Evolutionary conservation across 2,329 filamentous ascomycete genomes (phyloP), one percentile per base, ranked within the genome.

Genomic region (Trichoderma semiorbis): DNA sequence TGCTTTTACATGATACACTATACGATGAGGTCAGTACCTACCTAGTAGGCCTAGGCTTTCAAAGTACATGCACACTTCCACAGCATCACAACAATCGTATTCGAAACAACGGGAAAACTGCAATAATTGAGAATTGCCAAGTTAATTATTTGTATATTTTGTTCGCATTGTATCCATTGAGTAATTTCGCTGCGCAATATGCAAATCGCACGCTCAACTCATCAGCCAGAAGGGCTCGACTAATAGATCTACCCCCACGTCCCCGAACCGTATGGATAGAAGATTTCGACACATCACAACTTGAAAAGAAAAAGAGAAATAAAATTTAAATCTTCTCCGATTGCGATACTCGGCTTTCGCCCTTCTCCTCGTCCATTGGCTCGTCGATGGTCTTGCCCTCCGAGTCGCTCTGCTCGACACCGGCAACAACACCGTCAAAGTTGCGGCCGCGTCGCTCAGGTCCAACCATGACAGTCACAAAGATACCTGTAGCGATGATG

Each of bases 401-500:
- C 1, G 71, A 65, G 8, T 78, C 74, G 36, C 74, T 74, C 28
- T 26, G 21, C 18, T 79, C 74, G 1, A 81, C 74, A 67, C 83
- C 83, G 8, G 81, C 82, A 18, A 84, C 79, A 0, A 85, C 87
- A 70, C 86, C 83, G 78, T 93, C 92, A 75, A 95, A 94, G 71
- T 87, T 84, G 21, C 91, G 85, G 2, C 92, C 93, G 60, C 90
- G 86, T 82, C 90, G 92, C 86, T 95, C 93, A 0, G 92, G 92
- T 0, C 93, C 93, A 69, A 94, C 78, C 34, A 91, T 88, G 5
- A 90, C 88, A 0, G 91, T 93, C 26, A 91, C 78, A 12, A 86
- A 84, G 73, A 95, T 94, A 1, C 92, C 92, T 0, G 88, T 60
- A 0, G 90, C 91, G 74, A 94, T 93, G 75, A 95, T 94, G 1